These are phyloP conservation scores for Neonectria coccinea DNA, from an alignment of 2,329 filamentous ascomycete species.

Conservation along the genomic window DNA sequence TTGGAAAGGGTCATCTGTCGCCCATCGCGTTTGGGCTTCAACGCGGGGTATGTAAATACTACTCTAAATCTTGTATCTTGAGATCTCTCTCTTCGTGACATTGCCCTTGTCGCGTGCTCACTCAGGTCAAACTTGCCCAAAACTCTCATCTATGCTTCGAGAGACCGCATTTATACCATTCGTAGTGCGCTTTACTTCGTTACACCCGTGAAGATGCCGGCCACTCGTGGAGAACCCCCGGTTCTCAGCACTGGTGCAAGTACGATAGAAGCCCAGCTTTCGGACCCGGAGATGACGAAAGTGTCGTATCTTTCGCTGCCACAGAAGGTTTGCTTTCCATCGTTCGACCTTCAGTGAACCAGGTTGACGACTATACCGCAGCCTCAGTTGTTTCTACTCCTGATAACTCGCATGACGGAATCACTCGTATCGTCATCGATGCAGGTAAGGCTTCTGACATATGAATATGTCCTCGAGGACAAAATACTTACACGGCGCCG, in stretches of 20 bases:
- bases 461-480: neutral
- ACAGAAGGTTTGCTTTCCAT: neutral
- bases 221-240: neutral
- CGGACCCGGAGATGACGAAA: neutral
- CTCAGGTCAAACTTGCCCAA: neutral
- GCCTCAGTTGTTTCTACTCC: neutral
- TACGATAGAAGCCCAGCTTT: neutral
- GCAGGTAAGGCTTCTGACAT: neutral
- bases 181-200: neutral
- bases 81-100: neutral
- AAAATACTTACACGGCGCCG: neutral
- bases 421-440: neutral
- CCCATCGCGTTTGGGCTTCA: neutral
- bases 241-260: neutral
- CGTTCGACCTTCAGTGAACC: neutral
- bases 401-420: neutral
- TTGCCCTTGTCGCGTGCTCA: neutral
- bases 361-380: neutral
- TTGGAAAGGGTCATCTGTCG: neutral
- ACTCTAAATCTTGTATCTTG: neutral
- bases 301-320: neutral
- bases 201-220: neutral
- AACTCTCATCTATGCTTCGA: neutral
- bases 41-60: neutral
- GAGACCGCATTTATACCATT: neutral